phyloP scores from a whole-genome alignment of 768 basidiomycete genomes.

The Aureoboletus auriporus region DNA sequence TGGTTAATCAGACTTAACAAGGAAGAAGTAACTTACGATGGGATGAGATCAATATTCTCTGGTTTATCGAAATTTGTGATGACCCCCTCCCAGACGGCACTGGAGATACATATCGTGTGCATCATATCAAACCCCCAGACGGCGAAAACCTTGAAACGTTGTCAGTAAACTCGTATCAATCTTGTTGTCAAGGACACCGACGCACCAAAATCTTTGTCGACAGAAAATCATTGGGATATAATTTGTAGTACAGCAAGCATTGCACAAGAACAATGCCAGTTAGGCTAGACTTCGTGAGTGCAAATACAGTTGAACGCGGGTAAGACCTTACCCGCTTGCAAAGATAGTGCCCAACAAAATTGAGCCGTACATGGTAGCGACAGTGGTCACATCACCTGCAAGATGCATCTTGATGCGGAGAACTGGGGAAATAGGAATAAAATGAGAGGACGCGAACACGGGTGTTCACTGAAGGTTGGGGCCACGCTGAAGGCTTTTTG shows the following conservation, averaged over 20 bases:
- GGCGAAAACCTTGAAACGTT: slow-evolving; percentile 16
- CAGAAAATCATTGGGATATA: slow-evolving; percentile 25
- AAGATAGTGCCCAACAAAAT: slow-evolving; percentile 30
- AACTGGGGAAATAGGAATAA: neutral
- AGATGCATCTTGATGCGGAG: slow-evolving; percentile 10
- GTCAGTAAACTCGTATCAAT: neutral
- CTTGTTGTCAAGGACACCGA: neutral
- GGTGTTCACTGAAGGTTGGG: slow-evolving; percentile 19
- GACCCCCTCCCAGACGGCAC: slow-evolving; percentile 24
- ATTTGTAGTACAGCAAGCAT: slow-evolving; percentile 27
- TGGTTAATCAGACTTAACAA: neutral
- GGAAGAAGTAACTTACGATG: slow-evolving; percentile 16
- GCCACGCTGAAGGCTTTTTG: slow-evolving; percentile 18
- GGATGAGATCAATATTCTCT: slow-evolving; percentile 25
- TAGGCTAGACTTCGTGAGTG: slow-evolving; percentile 20
- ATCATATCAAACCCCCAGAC: slow-evolving; percentile 28
- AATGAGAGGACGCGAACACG: slow-evolving; percentile 30
- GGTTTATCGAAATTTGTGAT: slow-evolving; percentile 24
- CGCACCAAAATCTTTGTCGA: slow-evolving; percentile 29
- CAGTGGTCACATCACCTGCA: slow-evolving; percentile 29
- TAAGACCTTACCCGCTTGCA: slow-evolving; percentile 21
- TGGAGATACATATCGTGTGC: slow-evolving; percentile 27
- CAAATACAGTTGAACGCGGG: neutral
- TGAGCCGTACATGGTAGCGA: slow-evolving; percentile 30
- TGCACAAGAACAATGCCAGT: slow-evolving; percentile 32